phyloP scores from a whole-genome alignment of 345 rosid species.

The Citrus medica region DNA sequence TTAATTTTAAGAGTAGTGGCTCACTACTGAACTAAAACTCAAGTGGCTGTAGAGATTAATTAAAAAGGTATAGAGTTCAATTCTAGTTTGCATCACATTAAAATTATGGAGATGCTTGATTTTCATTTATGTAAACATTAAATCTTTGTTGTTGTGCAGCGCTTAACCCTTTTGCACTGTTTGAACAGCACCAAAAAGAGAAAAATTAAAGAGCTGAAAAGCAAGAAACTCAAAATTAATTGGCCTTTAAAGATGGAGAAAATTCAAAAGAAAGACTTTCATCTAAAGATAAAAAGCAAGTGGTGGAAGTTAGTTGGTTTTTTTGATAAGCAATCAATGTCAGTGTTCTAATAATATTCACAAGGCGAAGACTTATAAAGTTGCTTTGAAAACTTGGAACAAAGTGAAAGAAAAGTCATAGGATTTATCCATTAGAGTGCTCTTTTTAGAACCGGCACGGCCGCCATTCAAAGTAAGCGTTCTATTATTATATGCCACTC shows the following conservation, averaged over 20 bases:
- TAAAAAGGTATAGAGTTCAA: no score
- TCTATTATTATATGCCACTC: not conserved
- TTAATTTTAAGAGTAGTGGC: no score
- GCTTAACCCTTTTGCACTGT: not conserved
- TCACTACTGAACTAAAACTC: rapidly evolving
- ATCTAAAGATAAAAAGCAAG: not conserved
- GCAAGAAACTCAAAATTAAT: not conserved
- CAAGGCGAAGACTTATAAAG: not conserved
- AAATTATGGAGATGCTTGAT: no score
- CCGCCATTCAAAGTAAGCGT: conserved; percentile 5
- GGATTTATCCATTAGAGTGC: not conserved
- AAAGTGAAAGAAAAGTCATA: not conserved
- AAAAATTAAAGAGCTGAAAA: not conserved
- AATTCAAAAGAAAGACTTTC: not conserved
- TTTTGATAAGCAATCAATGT: not conserved
- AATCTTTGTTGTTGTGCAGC: no score
- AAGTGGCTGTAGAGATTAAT: no score
- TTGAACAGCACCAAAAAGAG: not conserved
- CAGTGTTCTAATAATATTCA: not conserved
- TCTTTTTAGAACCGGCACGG: not conserved
- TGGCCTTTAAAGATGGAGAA: not conserved
- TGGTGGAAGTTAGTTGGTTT: not conserved
- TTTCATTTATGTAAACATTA: no score
- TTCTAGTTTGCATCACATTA: no score
- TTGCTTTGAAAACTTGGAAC: not conserved